Conservation (phyloP, 1,284 basidiomycete species). For the Pyrrhoderma noxium region DNA sequence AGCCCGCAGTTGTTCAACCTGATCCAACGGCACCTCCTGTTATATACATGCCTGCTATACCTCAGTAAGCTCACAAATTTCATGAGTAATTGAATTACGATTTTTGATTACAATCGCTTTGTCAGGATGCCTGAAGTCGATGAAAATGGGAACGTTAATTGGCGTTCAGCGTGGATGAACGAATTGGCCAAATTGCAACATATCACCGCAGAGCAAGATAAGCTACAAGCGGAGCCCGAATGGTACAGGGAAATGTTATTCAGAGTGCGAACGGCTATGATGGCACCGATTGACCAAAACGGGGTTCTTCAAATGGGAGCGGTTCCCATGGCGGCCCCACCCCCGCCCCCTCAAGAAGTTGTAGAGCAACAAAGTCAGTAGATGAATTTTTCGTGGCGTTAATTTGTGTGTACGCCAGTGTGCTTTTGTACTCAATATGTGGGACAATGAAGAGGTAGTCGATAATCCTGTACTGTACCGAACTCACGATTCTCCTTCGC, state of each 20-base stretch:
- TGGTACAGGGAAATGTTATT: constrained; percentile 80
- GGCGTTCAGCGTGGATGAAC: constrained; percentile 70
- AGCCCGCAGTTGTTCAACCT: constrained; percentile 3
- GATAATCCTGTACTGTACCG: background rate
- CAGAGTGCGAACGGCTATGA: constrained; percentile 59
- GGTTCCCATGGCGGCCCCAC: constrained; percentile 29
- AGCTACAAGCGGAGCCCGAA: constrained; percentile 65
- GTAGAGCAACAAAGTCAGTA: constrained; percentile 7
- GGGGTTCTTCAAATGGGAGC: constrained; percentile 15
- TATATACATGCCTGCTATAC: background rate
- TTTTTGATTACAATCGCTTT: constrained; percentile 30
- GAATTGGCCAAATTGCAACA: constrained; percentile 66
- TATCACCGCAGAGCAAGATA: constrained; percentile 70
- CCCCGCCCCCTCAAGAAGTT: constrained; percentile 26
- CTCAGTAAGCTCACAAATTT: background rate
- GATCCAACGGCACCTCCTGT: constrained; percentile 1
- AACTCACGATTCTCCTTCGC: background rate
- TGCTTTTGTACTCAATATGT: no score
- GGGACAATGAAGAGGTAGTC: background rate
- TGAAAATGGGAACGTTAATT: constrained; percentile 70
- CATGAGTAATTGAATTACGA: constrained; percentile 19
- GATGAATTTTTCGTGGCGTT: background rate
- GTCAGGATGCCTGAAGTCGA: constrained; percentile 50
- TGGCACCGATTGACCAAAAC: constrained; percentile 34
- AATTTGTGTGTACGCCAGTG: no score